A percentile compares a stretch with the other conserved stretches of the same genome.
These are phyloP conservation scores for barrel medic (Medicago truncatula) DNA, from an alignment of 306 rosid genomes.

Conservation along the genomic window DNA sequence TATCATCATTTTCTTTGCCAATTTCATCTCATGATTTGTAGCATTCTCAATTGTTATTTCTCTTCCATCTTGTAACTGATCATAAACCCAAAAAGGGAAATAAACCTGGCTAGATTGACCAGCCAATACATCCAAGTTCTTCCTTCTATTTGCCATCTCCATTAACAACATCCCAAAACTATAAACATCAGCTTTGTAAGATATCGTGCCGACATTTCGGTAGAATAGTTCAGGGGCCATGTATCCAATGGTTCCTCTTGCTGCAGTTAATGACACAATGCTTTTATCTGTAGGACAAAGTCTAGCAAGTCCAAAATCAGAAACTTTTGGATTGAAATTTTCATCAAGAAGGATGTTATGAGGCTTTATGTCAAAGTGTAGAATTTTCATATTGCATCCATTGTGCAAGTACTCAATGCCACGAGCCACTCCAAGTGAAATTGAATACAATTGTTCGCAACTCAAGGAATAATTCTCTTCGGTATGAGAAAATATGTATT, in stretches of 20 bases:
- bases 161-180: constrained; percentile 15
- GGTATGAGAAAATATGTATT: not conserved
- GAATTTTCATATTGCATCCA: constrained; percentile 8
- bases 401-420: constrained; percentile 12
- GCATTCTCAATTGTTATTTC: not conserved
- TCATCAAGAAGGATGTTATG: not conserved
- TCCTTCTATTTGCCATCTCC: not conserved
- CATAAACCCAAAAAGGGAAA: constrained; percentile 12
- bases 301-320: not conserved
- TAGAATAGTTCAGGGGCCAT: constrained; percentile 14
- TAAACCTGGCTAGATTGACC: not conserved
- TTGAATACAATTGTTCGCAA: not conserved
- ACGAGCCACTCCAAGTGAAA: constrained; percentile 7
- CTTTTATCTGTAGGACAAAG: not conserved
- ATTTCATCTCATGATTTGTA: not conserved
- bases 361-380: constrained; percentile 11
- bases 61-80: not conserved
- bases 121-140: not conserved
- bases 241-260: constrained; percentile 3
- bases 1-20: not conserved
- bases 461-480: not conserved
- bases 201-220: not conserved
- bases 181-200: constrained; percentile 5
- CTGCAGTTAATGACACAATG: not conserved
- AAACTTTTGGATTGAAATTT: not conserved